Evolutionary conservation across 371 early-diverging fungal genomes (phyloP).

Genomic region (Mucor indicus): DNA sequence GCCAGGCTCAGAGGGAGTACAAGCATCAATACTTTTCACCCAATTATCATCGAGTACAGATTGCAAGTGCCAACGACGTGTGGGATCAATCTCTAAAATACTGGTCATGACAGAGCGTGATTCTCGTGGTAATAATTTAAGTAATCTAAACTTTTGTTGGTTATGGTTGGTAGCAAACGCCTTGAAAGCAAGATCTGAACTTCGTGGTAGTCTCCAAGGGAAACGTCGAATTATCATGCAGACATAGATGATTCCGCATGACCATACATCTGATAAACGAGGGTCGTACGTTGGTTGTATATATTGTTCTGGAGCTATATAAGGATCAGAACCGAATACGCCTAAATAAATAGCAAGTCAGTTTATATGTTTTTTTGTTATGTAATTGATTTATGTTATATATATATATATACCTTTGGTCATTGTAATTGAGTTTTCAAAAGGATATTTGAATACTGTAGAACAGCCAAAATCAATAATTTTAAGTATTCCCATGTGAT

Average conservation of each 20-base stretch:
- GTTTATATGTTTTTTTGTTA: not conserved
- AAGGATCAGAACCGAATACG: conserved; percentile 84
- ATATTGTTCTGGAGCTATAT: conserved; percentile 91
- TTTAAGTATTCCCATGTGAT: conserved; percentile 71
- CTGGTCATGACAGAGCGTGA: conserved; percentile 42
- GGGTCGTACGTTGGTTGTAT: conserved; percentile 58
- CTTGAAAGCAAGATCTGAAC: conserved; percentile 55
- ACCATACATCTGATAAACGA: conserved; percentile 74
- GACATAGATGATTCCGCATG: conserved; percentile 75
- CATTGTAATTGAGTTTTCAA: conserved; percentile 51
- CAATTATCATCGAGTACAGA: conserved; percentile 49
- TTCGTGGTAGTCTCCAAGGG: conserved; percentile 69
- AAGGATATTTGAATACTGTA: conserved; percentile 74
- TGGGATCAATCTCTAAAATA: conserved; percentile 54
- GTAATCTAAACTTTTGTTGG: conserved; percentile 39
- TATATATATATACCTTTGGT: conserved; percentile 51
- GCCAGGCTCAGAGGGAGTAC: conserved; percentile 40
- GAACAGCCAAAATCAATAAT: conserved; percentile 94
- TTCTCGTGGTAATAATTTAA: conserved; percentile 51
- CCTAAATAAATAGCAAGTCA: conserved; percentile 31
- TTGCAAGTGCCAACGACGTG: conserved; percentile 39
- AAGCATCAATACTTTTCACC: conserved; percentile 58
- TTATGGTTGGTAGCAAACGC: conserved; percentile 43
- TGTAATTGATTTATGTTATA: not conserved
- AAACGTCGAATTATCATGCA: conserved; percentile 75